A percentile compares a stretch with the other conserved stretches of the same genome.
Conservation (phyloP, 352 stramenopile genomes). For the Thraustotheca clavata region DNA sequence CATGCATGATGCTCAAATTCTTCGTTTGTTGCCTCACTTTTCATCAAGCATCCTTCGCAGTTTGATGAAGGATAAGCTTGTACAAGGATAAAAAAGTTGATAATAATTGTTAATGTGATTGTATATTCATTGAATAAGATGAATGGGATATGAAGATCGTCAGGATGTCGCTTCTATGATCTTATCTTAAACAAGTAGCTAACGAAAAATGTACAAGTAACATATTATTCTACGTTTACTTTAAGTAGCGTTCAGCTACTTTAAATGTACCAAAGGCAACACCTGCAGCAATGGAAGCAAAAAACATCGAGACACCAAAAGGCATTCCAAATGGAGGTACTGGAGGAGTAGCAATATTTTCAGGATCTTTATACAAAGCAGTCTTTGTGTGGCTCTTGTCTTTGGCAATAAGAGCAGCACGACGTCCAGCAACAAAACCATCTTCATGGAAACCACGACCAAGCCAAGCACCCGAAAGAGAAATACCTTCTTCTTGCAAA, state of each 20-base stretch:
- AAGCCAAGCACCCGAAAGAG: slow-evolving; percentile 71
- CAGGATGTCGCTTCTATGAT: neutral
- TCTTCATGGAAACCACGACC: slow-evolving; percentile 82
- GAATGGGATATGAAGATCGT: no score
- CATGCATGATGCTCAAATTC: slow-evolving; percentile 47
- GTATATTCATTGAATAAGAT: no score
- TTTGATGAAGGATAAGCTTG: slow-evolving; percentile 17
- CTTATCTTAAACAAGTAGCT: neutral
- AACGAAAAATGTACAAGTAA: no score
- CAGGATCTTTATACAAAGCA: slow-evolving; percentile 70
- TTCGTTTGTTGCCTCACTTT: slow-evolving; percentile 10
- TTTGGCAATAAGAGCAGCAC: slow-evolving; percentile 65
- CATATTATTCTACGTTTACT: no score
- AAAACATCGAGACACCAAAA: slow-evolving; percentile 50
- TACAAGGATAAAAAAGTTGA: slow-evolving; percentile 4
- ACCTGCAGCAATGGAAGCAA: slow-evolving; percentile 40
- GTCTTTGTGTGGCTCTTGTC: slow-evolving; percentile 66
- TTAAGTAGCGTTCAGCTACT: slow-evolving; percentile 31
- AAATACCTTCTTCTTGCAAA: slow-evolving; percentile 74
- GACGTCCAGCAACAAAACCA: slow-evolving; percentile 74
- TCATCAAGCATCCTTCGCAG: slow-evolving; percentile 5
- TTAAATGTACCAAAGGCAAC: slow-evolving; percentile 57
- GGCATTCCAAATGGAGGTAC: slow-evolving; percentile 69
- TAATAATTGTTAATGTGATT: no score
- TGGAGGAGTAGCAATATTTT: slow-evolving; percentile 59